A percentile compares a stretch with the other conserved stretches of the same genome.
Evolutionary conservation across 768 basidiomycete genomes (phyloP).

Genomic region (Suillus subalutaceus): DNA sequence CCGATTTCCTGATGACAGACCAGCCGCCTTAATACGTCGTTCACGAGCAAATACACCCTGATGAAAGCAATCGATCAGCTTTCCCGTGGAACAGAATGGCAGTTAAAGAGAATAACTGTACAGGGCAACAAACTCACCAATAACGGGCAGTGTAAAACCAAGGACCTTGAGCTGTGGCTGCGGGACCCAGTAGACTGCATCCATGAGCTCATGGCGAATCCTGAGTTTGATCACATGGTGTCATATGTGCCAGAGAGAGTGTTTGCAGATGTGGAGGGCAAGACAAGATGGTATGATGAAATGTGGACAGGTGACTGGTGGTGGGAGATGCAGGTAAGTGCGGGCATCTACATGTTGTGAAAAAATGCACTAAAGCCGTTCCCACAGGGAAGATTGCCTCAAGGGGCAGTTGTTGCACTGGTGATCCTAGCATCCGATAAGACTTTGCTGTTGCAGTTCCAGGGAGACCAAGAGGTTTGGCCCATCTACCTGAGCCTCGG

Average conservation of each 20-base stretch:
- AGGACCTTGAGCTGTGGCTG: conserved; percentile 26
- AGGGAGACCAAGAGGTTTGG: no score
- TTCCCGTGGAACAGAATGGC: conserved; percentile 18
- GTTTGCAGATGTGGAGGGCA: conserved; percentile 17
- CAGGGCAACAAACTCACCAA: conserved; percentile 17
- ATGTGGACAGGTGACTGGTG: conserved; percentile 44
- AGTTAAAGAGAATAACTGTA: conserved; percentile 14
- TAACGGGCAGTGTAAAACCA: background rate
- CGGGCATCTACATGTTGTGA: background rate
- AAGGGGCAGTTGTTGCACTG: no score
- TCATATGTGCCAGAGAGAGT: conserved; percentile 33
- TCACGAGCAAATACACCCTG: conserved; percentile 1
- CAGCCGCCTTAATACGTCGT: background rate
- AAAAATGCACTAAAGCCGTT: background rate
- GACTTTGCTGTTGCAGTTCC: no score
- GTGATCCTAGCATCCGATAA: no score
- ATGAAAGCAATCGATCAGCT: conserved; percentile 13
- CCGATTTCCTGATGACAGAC: no score
- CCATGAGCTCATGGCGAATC: conserved; percentile 29
- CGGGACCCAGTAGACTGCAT: conserved; percentile 32
- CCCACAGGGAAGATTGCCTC: background rate
- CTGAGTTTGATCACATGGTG: conserved; percentile 29
- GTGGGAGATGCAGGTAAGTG: conserved; percentile 37
- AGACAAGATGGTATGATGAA: conserved; percentile 33
- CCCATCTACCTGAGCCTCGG: no score